Evolutionary conservation across 352 stramenopile genomes (phyloP).

Genomic region (Pythium aristosporum): DNA sequence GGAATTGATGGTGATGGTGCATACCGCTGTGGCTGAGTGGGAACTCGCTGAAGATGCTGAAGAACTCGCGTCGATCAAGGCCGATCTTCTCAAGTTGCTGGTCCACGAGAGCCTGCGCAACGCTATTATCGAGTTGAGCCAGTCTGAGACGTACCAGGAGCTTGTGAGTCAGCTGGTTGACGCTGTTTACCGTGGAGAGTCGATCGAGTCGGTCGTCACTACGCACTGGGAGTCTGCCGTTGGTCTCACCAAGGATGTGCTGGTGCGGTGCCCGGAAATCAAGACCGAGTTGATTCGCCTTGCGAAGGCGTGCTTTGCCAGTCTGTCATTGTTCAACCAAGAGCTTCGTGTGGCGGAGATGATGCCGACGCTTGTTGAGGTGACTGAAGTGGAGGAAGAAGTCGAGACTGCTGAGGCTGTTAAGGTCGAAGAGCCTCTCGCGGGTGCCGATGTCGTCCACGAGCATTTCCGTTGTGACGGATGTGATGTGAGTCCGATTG

Average conservation of each 20-base stretch:
- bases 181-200: conserved; percentile 31
- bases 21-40: conserved; percentile 40
- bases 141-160: conserved; percentile 31
- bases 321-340: conserved; percentile 38
- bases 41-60: conserved; percentile 40
- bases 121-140: conserved; percentile 34
- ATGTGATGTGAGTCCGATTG: conserved; percentile 35
- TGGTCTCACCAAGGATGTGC: conserved; percentile 38
- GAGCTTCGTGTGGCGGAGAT: conserved; percentile 30
- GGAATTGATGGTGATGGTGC: conserved; percentile 41
- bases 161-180: conserved; percentile 36
- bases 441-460: conserved; percentile 24
- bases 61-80: conserved; percentile 44
- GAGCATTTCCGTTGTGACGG: conserved; percentile 38
- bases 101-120: conserved; percentile 36
- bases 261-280: conserved; percentile 41
- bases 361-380: conserved; percentile 21
- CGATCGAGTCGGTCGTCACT: conserved; percentile 36
- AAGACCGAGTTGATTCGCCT: conserved; percentile 44
- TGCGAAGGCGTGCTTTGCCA: conserved; percentile 39
- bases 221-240: conserved; percentile 37
- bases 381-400: conserved; percentile 8
- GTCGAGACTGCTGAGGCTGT: conserved; percentile 3
- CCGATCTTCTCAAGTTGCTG: conserved; percentile 41
- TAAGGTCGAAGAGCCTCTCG: conserved; percentile 8